phyloP scores from a whole-genome alignment of 2,329 filamentous ascomycete species.

The Epichloe sibirici region DNA sequence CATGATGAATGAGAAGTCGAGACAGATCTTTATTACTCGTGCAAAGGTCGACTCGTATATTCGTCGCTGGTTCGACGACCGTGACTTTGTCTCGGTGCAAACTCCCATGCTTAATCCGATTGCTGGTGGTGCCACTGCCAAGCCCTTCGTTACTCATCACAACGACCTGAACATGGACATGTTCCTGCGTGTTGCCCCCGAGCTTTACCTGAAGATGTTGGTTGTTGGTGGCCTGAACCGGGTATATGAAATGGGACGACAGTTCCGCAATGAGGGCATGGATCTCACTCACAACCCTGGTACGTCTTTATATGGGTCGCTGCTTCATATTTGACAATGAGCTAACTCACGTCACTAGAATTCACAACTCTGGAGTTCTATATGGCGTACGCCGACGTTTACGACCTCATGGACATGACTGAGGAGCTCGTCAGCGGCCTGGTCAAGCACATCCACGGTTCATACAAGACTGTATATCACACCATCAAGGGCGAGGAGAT shows the following conservation, averaged over 20 bases:
- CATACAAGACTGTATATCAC: slow-evolving; percentile 74
- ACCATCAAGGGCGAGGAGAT: slow-evolving; percentile 78
- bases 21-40: slow-evolving; percentile 73
- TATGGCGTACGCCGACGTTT: slow-evolving; percentile 81
- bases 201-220: slow-evolving; percentile 91
- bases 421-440: slow-evolving; percentile 86
- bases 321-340: not conserved
- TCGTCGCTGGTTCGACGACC: slow-evolving; percentile 74
- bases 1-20: slow-evolving; percentile 86
- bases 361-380: slow-evolving; percentile 99
- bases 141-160: slow-evolving; percentile 87
- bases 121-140: slow-evolving; percentile 88
- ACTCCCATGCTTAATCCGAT: slow-evolving; percentile 97
- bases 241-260: slow-evolving; percentile 90
- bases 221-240: slow-evolving; percentile 89
- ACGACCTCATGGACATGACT: slow-evolving; percentile 70
- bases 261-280: slow-evolving; percentile 82
- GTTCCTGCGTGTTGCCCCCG: slow-evolving; percentile 88
- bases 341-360: slow-evolving; percentile 37
- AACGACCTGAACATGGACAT: slow-evolving; percentile 93
- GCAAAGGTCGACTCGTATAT: slow-evolving; percentile 84
- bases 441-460: slow-evolving; percentile 78
- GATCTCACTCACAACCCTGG: slow-evolving; percentile 69
- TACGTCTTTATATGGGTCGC: slow-evolving; percentile 7
- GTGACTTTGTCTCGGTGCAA: slow-evolving; percentile 87